These are phyloP conservation scores for Euphorbia tirucalli DNA, from an alignment of 345 rosid species.

Conservation along the genomic window DNA sequence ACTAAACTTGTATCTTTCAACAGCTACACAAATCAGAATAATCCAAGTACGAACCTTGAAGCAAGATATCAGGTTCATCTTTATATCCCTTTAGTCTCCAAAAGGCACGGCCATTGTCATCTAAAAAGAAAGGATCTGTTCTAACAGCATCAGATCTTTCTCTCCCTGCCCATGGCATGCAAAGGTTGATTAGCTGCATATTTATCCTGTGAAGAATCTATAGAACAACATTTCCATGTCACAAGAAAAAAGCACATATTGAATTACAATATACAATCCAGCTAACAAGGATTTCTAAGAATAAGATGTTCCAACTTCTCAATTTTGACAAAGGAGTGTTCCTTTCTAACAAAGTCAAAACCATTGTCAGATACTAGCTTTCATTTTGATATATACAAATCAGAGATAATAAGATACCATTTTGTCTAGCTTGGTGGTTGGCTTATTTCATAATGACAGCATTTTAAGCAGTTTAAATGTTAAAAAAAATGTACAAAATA, in stretches of 20 bases:
- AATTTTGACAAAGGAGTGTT: not conserved
- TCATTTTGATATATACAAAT: not conserved
- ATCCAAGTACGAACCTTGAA: slow-evolving; percentile 58
- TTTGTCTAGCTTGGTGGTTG: not conserved
- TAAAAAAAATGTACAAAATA: not conserved
- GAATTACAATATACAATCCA: not conserved
- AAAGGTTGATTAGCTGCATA: not conserved
- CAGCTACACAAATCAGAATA: slow-evolving; percentile 1
- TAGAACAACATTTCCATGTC: not conserved
- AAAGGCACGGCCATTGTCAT: slow-evolving; percentile 46
- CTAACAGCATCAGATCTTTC: slow-evolving; percentile 65
- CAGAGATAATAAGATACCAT: not conserved
- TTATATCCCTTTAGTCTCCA: slow-evolving; percentile 59
- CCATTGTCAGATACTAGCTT: not conserved
- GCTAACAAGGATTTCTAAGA: not conserved
- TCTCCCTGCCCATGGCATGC: slow-evolving; percentile 31
- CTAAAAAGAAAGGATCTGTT: slow-evolving; percentile 50
- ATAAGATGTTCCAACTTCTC: not conserved
- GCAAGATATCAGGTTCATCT: slow-evolving; percentile 44
- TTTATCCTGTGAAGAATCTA: not conserved
- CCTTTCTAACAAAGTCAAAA: not conserved
- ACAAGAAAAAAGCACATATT: not conserved
- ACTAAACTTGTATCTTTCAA: slow-evolving; percentile 6
- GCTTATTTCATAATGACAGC: not conserved
- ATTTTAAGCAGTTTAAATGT: not conserved